Evolutionary conservation across 2,329 filamentous ascomycete genomes (phyloP), one percentile per base, ranked within the genome.

Genomic region (Dothiorella sarmentorum): DNA sequence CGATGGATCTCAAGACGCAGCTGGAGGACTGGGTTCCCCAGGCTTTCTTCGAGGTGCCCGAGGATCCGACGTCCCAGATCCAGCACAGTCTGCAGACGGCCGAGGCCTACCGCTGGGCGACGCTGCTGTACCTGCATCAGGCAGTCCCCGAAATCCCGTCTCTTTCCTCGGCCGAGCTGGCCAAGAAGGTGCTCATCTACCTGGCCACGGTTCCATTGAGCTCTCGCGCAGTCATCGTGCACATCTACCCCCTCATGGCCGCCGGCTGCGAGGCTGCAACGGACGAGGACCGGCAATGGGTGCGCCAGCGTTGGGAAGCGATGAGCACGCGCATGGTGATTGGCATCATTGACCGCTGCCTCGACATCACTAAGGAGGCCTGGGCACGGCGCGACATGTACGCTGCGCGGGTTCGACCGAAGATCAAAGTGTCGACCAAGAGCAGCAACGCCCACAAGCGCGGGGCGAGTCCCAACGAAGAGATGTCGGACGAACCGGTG

Each of bases 81-180:
- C 79, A 83, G 61, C 84, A 88, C 66, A 82, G 83, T n/a, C 74
- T 87, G 40, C 84, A 85, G 66, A 87, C 85, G 0, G 85, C 85
- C 0, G 80, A 85, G 64, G 85, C 86, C 2, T 88, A 88, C 66
- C 83, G 85, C 33, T 86, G 82, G 74, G 85, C 86, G 5, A 87
- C 84, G 0, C 69, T 88, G 9, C 75, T 88, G 3, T 86, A 88
- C 64, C 77, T 88, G 2, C 85, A 88, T 61, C 84, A 87, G 70
- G 83, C 86, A 1, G 84, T 89, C 0, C 86, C 86, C 0, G 85
- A 88, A 63, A 81, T 89, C 18, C 84, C 85, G 2, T 86, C 81
- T 2, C 75, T 81, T 40, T 75, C 80, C 2, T 79, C 83, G 0
- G 76, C 79, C 7, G 78, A 81, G 24, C 74, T 89, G 7, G 85